Evolutionary conservation across 805 yeast species (phyloP).

Genomic region (Wickerhamiella alocasiicola): DNA sequence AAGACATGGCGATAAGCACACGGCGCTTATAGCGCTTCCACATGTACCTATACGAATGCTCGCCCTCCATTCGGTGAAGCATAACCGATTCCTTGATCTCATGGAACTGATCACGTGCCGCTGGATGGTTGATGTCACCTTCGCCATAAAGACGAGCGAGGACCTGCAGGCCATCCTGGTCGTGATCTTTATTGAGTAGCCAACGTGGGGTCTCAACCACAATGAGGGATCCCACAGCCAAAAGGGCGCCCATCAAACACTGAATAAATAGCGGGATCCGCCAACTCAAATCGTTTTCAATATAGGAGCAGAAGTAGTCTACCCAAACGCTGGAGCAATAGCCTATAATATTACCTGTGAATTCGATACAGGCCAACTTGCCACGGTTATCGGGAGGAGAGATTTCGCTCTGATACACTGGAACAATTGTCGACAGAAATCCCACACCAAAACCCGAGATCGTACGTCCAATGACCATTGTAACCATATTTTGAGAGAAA

Average conservation of each 20-base stretch:
- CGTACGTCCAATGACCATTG: conserved; percentile 62
- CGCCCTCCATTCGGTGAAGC: conserved; percentile 69
- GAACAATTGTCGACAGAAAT: conserved; percentile 67
- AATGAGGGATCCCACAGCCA: conserved; percentile 61
- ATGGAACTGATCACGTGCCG: conserved; percentile 61
- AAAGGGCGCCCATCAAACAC: conserved; percentile 54
- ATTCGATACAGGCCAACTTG: conserved; percentile 72
- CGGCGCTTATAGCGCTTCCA: conserved; percentile 64
- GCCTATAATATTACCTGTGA: conserved; percentile 75
- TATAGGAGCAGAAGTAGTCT: conserved; percentile 60
- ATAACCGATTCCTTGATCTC: conserved; percentile 72
- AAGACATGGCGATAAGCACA: conserved; percentile 75
- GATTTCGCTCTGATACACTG: conserved; percentile 79
- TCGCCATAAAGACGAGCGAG: conserved; percentile 66
- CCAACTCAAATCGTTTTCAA: conserved; percentile 57
- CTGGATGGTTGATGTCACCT: conserved; percentile 51
- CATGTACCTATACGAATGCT: conserved; percentile 59
- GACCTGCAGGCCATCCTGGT: conserved; percentile 72
- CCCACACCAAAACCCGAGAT: conserved; percentile 85
- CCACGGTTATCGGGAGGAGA: conserved; percentile 83
- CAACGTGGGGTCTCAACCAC: conserved; percentile 86
- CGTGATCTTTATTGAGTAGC: conserved; percentile 67
- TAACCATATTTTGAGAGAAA: conserved; percentile 38
- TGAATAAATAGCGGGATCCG: conserved; percentile 67
- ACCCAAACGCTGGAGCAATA: conserved; percentile 79